Percentiles rank a stretch among this genome's conserved stretches.
Conservation (phyloP, 179 eudicot genomes). For the Silene vulgaris region DNA sequence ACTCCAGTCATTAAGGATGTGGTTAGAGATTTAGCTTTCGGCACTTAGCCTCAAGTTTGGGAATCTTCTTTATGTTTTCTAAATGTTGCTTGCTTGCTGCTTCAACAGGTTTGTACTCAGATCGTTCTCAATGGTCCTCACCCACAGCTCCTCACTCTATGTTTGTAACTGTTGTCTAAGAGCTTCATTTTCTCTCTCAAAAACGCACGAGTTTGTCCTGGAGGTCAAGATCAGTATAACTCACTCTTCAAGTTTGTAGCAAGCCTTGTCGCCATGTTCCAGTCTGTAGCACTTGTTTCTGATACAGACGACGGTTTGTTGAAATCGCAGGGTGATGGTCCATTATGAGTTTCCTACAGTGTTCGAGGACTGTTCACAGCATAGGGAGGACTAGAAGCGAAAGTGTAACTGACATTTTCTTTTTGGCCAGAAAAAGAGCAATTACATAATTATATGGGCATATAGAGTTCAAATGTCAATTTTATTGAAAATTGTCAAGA, state of each 20-base stretch:
- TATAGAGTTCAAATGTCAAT: too few species aligned
- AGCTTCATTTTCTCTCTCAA: constrained; percentile 46
- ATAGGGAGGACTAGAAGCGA: too few species aligned
- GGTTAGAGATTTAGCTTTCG: too few species aligned
- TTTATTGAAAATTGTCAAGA: too few species aligned
- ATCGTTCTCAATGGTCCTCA: constrained; percentile 59
- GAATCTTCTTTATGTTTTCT: constrained; percentile 61
- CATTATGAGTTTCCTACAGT: too few species aligned
- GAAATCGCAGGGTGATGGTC: too few species aligned
- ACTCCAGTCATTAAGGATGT: too few species aligned
- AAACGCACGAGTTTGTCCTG: constrained; percentile 32
- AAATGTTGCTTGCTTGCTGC: constrained; percentile 69
- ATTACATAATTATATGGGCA: too few species aligned
- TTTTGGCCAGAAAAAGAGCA: too few species aligned
- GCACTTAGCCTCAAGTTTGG: constrained; percentile 78
- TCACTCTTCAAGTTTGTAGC: constrained; percentile 10
- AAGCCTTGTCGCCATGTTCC: constrained; percentile 41
- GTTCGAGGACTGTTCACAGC: too few species aligned
- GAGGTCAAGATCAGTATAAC: constrained; percentile 27
- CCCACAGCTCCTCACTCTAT: constrained; percentile 49
- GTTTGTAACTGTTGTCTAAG: constrained; percentile 43
- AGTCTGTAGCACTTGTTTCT: constrained; percentile 18
- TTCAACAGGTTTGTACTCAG: constrained; percentile 67
- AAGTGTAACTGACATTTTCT: too few species aligned
- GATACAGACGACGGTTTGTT: too few species aligned